Conservation (phyloP, 768 basidiomycete genomes). For the Leucosporidium scottii region DNA sequence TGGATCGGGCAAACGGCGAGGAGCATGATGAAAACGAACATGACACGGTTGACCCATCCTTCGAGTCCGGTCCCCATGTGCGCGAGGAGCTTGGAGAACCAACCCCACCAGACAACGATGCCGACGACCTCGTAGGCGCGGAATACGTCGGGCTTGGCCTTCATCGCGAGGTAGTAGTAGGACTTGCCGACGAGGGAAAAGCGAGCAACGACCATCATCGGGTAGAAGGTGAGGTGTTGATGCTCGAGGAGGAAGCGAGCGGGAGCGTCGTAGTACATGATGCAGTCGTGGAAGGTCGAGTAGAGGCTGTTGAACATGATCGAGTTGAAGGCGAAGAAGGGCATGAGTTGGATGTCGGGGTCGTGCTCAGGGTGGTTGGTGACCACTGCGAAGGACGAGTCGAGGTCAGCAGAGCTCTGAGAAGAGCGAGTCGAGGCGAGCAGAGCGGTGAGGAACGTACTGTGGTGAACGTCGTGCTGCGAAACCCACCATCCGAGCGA, state of each 20-base stretch:
- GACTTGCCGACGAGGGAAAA: conserved; percentile 90
- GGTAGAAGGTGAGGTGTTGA: conserved; percentile 86
- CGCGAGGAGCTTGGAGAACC: conserved; percentile 65
- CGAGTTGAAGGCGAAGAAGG: conserved; percentile 1
- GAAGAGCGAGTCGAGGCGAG: conserved; percentile 7
- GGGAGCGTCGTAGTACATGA: conserved; percentile 69
- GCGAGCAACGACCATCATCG: conserved; percentile 77
- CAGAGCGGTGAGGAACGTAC: conserved; percentile 51
- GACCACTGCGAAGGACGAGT: conserved; percentile 55
- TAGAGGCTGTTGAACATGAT: conserved; percentile 54
- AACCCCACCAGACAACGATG: conserved; percentile 73
- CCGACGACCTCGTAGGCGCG: conserved; percentile 60
- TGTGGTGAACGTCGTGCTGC: conserved; percentile 87
- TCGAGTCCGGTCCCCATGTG: conserved; percentile 51
- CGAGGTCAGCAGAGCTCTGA: conserved; percentile 1
- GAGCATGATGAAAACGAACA: conserved; percentile 76
- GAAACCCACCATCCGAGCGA: conserved; percentile 98
- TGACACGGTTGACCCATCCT: conserved; percentile 48
- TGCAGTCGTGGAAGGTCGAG: conserved; percentile 88
- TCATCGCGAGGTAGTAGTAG: conserved; percentile 59
- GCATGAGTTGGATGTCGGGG: conserved; percentile 45
- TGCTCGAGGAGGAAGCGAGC: conserved; percentile 59
- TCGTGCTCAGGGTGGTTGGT: conserved; percentile 97
- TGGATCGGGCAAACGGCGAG: conserved; percentile 69
- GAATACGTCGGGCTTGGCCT: conserved; percentile 55